Percentiles rank a stretch among this genome's conserved stretches.
Conservation (phyloP, 352 stramenopile genomes). For the Aphanomyces invadans region DNA sequence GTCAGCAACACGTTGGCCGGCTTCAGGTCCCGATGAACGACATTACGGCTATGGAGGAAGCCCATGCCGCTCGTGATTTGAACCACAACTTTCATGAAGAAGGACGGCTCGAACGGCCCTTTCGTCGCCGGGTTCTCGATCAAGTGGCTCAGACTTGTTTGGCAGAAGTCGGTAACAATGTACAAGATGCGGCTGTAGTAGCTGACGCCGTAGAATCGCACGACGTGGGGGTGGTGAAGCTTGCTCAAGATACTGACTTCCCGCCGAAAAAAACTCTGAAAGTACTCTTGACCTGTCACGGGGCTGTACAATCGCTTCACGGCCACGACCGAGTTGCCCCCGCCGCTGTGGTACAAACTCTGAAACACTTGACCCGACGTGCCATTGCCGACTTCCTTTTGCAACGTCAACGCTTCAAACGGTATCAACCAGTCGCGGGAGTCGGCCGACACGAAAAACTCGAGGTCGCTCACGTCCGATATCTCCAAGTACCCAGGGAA, state of each 20-base stretch:
- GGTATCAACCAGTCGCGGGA: constrained; percentile 85
- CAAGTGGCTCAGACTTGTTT: constrained; percentile 64
- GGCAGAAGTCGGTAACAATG: constrained; percentile 87
- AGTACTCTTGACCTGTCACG: constrained; percentile 82
- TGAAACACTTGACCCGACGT: constrained; percentile 86
- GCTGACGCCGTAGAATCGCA: constrained; percentile 85
- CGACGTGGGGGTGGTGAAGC: constrained; percentile 82
- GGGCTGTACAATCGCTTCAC: constrained; percentile 85
- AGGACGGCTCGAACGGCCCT: constrained; percentile 52
- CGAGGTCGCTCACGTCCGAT: constrained; percentile 74
- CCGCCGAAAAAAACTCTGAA: constrained; percentile 84
- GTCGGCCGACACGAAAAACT: constrained; percentile 84
- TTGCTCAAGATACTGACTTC: constrained; percentile 83
- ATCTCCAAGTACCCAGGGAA: constrained; percentile 85
- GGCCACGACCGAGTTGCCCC: constrained; percentile 74
- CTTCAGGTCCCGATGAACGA: constrained; percentile 87
- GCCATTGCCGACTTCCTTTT: constrained; percentile 77
- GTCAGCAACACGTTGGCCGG: constrained; percentile 92
- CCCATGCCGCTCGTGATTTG: constrained; percentile 86
- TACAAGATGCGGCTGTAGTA: constrained; percentile 87
- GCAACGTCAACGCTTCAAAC: constrained; percentile 81
- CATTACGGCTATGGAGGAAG: constrained; percentile 84
- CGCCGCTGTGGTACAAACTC: constrained; percentile 73
- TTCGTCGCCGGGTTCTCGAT: constrained; percentile 72
- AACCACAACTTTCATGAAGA: constrained; percentile 82